Percentiles rank a stretch among this genome's conserved stretches.
Conservation (phyloP, 2,329 filamentous ascomycete species). For the Cryphonectria parasitica region DNA sequence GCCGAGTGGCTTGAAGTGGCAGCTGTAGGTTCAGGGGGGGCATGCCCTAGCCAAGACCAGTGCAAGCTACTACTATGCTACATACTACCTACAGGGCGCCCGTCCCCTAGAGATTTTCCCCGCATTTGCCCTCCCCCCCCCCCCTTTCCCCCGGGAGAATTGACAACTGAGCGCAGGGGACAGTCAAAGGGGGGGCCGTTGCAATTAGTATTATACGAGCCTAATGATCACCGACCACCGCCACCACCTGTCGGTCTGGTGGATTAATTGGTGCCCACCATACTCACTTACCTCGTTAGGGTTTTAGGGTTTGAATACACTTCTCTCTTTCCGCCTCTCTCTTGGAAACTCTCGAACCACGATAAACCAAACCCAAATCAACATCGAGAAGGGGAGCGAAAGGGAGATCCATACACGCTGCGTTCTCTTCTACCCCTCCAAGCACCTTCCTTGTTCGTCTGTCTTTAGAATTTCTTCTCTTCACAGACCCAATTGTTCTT, state of each 20-base stretch:
- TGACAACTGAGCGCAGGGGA: not conserved
- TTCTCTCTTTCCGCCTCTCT: not conserved
- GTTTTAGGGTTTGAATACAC: not conserved
- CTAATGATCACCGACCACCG: not conserved
- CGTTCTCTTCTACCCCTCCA: too few species aligned
- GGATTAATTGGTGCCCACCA: too few species aligned
- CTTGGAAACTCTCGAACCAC: not conserved
- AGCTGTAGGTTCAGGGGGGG: not conserved
- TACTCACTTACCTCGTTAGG: too few species aligned
- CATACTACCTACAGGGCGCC: not conserved
- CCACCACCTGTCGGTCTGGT: too few species aligned
- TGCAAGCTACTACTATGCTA: not conserved
- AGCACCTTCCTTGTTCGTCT: not conserved
- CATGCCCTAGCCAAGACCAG: not conserved
- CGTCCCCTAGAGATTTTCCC: not conserved
- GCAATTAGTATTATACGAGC: not conserved
- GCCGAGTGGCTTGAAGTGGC: not conserved
- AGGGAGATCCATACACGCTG: not conserved
- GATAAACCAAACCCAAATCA: not conserved
- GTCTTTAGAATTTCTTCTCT: not conserved
- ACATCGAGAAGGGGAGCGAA: not conserved
- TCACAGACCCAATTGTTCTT: not conserved
- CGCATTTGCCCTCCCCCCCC: not conserved
- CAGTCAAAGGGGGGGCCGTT: too few species aligned
- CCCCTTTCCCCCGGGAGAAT: not conserved